Evolutionary conservation across 257 asterid species (phyloP), one percentile per base, ranked within the genome.

Genomic region (Solanum okadae): DNA sequence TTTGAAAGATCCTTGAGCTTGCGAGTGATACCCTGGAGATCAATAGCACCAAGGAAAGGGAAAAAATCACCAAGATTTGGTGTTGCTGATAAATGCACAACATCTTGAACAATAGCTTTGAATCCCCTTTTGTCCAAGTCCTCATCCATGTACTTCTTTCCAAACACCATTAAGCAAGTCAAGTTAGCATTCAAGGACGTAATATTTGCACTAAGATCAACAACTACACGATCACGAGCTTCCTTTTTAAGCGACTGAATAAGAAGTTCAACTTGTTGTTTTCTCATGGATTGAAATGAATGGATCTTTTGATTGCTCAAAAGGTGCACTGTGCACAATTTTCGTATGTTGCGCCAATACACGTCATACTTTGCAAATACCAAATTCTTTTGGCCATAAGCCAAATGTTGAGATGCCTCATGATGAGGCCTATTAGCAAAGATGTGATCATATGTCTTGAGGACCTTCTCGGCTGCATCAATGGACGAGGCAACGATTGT

Each of bases 141-240:
- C 38, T 38, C 76, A 25, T 37, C 52, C 88, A 33, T 49, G 65
- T 67, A 79, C 71, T 68, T 79, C 83, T 67, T 81, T 22, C 87
- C 87, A 33, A 81, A 87, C 67, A 87, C 87, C 87, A 81, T 87
- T 35, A 56, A 25, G n/a, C 87, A 87, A 40, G 87, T 77, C 52
- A 87, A n/a, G 34, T 67, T 40, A 10, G 87, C 87, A 44, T 8
- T 81, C 63, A 87, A 9, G 7, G 81, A 68, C 5, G 72, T 16
- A 35, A 81, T 46, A 14, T 22, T 40, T 22, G 35, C 79, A 22
- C 83, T 87, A 46, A 87, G 42, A 87, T 87, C 89, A 31, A 63
- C 61, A 25, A 4, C 37, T 44, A 49, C 10, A 3, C 61, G 10
- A 75, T 52, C 75, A 8, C 1, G 6, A 16, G 87, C 70, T 16